Base-by-base conservation (phyloP, 306 rosid genomes). In the Oxytropis ochrocephala region DNA sequence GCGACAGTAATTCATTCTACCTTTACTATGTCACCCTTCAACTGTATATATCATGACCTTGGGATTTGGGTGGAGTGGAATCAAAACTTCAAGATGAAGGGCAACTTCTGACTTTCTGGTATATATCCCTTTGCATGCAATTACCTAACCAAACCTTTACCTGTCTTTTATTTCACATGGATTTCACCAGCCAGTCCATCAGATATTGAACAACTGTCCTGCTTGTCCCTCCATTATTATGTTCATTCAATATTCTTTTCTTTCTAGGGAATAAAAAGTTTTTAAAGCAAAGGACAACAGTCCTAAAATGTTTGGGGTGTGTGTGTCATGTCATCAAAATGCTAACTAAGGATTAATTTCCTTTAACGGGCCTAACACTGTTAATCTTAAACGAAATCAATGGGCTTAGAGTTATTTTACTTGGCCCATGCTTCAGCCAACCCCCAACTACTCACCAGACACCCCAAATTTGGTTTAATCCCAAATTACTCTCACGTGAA, bases 251-350 rank as follows among this genome's bases (percentile, higher is more conserved):
- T 69, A 69, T 51, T 41, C 59, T 61, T 32, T 51, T 41, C 59
- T 61, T 32, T 76, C 18, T 51, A 16, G 32, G 80, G 70, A 68
- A 76, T 38, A 1, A 5, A 52, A 59, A 19, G 18, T 12, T 21
- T 62, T 39, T 11, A 42, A 67, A 29, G 3, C 7, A 56, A 56
- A 12, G 55, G 61, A 29, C n/a, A n/a, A n/a, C 57, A 64, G 46
- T 63, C 63, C 54, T 64, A 35, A 19, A 55, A 47, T 16, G 56
- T 70, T 62, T 77, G 61, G n/a, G n/a, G 57, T 61, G 57, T 53
- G 18, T n/a, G 27, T 24, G 64, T 60, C 64, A 60, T 62, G n/a
- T n/a, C n/a, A n/a, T n/a, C n/a, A 3, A 56, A 35, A 57, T 11
- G 60, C 2, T 16, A 5, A 0, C 51, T 0, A 13, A 21, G 59